phyloP scores from a whole-genome alignment of 768 basidiomycete genomes.

The Mycena crocata region DNA sequence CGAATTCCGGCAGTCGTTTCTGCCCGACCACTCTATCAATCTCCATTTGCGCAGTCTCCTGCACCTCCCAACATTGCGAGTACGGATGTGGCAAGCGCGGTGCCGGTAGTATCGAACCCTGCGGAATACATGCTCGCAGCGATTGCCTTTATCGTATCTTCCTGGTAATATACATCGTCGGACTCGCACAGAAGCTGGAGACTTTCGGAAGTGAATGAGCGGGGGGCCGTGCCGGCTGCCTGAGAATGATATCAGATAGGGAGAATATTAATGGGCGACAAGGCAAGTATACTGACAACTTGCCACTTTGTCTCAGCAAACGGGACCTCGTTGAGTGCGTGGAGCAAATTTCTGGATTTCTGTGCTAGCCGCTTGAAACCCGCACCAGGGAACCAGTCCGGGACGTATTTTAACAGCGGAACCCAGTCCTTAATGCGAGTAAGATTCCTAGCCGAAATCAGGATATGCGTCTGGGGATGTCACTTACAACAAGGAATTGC shows the following conservation, averaged over 20 bases:
- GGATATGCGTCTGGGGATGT: constrained; percentile 29
- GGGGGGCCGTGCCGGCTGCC: constrained; percentile 1
- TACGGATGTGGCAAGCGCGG: constrained; percentile 2
- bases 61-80: constrained; percentile 44
- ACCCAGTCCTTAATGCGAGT: background rate
- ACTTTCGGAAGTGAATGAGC: background rate
- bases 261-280: background rate
- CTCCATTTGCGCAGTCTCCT: constrained; percentile 49
- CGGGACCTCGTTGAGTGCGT: constrained; percentile 50
- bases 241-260: background rate
- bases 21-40: constrained; percentile 48
- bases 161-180: background rate
- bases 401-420: constrained; percentile 52
- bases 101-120: constrained; percentile 5
- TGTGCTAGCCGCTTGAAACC: constrained; percentile 56
- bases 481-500: constrained; percentile 43
- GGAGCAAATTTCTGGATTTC: constrained; percentile 45
- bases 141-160: background rate
- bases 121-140: constrained; percentile 21
- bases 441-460: background rate
- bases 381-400: constrained; percentile 61
- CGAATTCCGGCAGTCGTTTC: constrained; percentile 47
- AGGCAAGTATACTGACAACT: constrained; percentile 42
- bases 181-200: background rate
- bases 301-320: constrained; percentile 46